Evolutionary conservation across 2,329 filamentous ascomycete genomes (phyloP), one percentile per base, ranked within the genome.

Genomic region (Dryadomyces quercivorus): DNA sequence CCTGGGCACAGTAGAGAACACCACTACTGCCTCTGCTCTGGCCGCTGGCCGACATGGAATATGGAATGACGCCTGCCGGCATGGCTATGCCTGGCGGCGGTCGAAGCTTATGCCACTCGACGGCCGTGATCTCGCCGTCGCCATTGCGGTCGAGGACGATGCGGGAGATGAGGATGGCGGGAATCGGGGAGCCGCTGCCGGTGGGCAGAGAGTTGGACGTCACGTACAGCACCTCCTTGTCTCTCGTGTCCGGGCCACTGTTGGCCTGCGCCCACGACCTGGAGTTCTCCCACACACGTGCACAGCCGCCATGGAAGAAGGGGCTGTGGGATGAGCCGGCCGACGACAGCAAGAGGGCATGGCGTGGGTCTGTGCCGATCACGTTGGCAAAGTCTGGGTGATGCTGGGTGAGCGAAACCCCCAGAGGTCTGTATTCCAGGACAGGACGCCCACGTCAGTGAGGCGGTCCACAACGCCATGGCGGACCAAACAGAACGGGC

Each of bases 61-160:
- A 75, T 59, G 81, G 76, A 5, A 76, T 59, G 16, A 77, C 78
- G 22, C 86, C 86, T 62, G 92, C 88, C 2, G 73, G 74, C 70
- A 75, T 74, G 12, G 70, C 61, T 62, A 77, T 72, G 12, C 58
- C 63, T 0, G 65, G 55, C 0, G 74, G 74, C 0, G 73, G 66
- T 0, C 71, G 66, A 3, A 74, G 62, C 55, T 74, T 74, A 51
- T 63, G 58, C 71, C 70, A 74, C 26, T 67, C 64, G 0, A 68
- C 63, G 1, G 64, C 61, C 1, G 61, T 53, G 42, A 73, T 58
- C 51, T 63, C 56, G 44, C 61, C 51, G 0, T 51, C 59, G 16
- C 49, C 59, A 16, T 61, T 57, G 8, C 66, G 64, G n/a, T 58
- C 56, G 3, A 72, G 57, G 49, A 62, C 67, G 21, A 75, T 51